Conservation (phyloP, 176 grass and related monocot species). For the Themeda triandra region DNA sequence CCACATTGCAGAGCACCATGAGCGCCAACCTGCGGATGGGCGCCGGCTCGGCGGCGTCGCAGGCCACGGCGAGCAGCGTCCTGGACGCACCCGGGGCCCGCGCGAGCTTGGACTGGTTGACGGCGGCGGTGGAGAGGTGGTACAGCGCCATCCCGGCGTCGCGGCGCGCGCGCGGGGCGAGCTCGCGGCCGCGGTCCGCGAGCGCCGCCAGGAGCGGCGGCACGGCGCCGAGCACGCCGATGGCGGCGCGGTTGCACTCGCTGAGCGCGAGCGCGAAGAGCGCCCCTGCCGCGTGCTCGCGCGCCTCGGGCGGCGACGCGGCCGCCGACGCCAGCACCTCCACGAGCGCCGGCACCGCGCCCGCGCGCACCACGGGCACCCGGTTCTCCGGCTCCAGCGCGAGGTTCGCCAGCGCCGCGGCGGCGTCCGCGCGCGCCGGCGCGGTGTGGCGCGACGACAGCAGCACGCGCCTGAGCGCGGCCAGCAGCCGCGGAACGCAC, state of each 20-base stretch:
- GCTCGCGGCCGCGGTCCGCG: background rate
- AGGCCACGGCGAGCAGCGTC: constrained; percentile 40
- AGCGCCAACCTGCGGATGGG: constrained; percentile 54
- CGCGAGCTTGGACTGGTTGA: constrained; percentile 60
- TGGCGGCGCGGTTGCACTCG: constrained; percentile 69
- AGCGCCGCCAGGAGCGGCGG: constrained; percentile 55
- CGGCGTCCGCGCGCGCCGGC: constrained; percentile 34
- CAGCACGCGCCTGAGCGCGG: constrained; percentile 44
- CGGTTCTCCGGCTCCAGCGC: constrained; percentile 57
- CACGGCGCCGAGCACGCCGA: constrained; percentile 65
- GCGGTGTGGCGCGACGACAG: constrained; percentile 23
- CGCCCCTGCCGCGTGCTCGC: constrained; percentile 62
- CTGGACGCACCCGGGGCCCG: constrained; percentile 34
- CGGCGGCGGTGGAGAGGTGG: constrained; percentile 52
- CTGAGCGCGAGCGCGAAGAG: constrained; percentile 63
- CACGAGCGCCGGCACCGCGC: constrained; percentile 55
- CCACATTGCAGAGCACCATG: constrained; percentile 77
- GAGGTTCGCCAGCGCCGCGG: constrained; percentile 61
- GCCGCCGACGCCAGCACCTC: constrained; percentile 13
- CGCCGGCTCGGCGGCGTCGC: constrained; percentile 7
- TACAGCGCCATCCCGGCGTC: constrained; percentile 66
- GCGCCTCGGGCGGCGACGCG: constrained; percentile 33
- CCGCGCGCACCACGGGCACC: constrained; percentile 50
- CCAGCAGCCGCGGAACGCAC: constrained; percentile 52
- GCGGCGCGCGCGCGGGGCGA: constrained; percentile 35